These are phyloP conservation scores for Fremontodendron californicum DNA, from an alignment of 345 rosid species.

Conservation along the genomic window DNA sequence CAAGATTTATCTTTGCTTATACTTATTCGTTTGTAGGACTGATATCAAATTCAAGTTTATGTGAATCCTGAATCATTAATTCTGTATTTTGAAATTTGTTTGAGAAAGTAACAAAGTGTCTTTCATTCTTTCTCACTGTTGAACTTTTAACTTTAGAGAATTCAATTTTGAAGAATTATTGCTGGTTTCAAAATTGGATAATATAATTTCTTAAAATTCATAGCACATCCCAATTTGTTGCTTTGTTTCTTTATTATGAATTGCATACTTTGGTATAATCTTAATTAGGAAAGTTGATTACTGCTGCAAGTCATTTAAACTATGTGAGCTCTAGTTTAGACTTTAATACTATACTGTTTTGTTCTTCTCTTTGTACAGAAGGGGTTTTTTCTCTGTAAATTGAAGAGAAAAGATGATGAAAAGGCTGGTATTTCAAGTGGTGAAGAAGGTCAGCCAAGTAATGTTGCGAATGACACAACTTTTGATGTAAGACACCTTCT, in stretches of 20 bases:
- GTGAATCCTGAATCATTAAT: not conserved
- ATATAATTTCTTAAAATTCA: not conserved
- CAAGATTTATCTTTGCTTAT: not conserved
- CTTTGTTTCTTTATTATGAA: not conserved
- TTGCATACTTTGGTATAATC: not conserved
- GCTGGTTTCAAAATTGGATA: not conserved
- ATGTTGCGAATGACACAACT: not conserved
- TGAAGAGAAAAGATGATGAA: conserved; percentile 24
- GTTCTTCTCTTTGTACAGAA: conserved; percentile 15
- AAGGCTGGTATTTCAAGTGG: not conserved
- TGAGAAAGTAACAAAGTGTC: not conserved
- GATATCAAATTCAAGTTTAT: not conserved
- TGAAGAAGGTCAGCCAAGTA: conserved; percentile 9
- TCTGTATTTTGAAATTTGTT: not conserved
- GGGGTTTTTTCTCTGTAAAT: conserved; percentile 30
- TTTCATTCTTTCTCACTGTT: not conserved
- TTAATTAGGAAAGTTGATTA: not conserved
- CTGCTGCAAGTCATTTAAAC: not conserved
- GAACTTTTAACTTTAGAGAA: not conserved
- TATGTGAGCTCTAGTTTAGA: not conserved
- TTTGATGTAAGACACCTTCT: not conserved
- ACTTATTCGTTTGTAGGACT: not conserved
- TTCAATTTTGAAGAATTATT: not conserved
- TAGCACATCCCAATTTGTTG: not conserved
- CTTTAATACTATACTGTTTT: not conserved